Base-by-base conservation (phyloP, 805 yeast genomes). In the Wickerhamia fluorescens region DNA sequence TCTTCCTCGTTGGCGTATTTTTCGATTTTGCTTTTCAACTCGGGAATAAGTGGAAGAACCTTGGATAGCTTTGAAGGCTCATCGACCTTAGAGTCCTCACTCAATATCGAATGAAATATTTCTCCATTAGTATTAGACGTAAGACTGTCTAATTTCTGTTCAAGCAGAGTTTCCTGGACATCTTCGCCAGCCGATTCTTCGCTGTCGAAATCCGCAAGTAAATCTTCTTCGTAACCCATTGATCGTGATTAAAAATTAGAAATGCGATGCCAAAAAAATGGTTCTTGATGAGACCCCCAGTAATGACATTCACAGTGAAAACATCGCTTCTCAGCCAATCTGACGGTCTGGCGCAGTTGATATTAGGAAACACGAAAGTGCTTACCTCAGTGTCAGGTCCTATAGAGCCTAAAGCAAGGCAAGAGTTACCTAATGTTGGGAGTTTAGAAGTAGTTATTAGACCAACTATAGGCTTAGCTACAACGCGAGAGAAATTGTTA, bases 311-410 rank as follows among this genome's bases (percentile, higher is more conserved):
- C 14, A 20, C n/a, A 5, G 15, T 14, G 11, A 19, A 28, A 33
- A 47, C 48, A 21, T 49, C 53, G 14, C 38, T 61, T 4, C 54
- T 85, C 27, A 56, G 60, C 31, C 70, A 75, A 37, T 89, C 79
- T 2, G 95, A 86, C 51, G 96, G 96, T 1, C 83, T 94, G 1
- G 77, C 89, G 1, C 69, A 69, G 14, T 61, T 77, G 33, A 49
- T 56, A 10, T 49, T 58, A n/a, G 73, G 70, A 2, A 51, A 52
- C 11, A 73, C 81, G 1, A 71, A 71, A 33, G 76, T 82, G 3
- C 56, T 88, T 2, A 74, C 79, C 24, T 76, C 95, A 0, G 88
- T 89, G 1, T 71, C 88, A 1, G 98, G 98, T 0, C 98, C 98
- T 0, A 70, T 89, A 17, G 96, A 89, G 45, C 78, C 85, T 7